A percentile compares a stretch with the other conserved stretches of the same genome.
Conservation (phyloP, 768 basidiomycete species). For the Leccinum rimulosum region DNA sequence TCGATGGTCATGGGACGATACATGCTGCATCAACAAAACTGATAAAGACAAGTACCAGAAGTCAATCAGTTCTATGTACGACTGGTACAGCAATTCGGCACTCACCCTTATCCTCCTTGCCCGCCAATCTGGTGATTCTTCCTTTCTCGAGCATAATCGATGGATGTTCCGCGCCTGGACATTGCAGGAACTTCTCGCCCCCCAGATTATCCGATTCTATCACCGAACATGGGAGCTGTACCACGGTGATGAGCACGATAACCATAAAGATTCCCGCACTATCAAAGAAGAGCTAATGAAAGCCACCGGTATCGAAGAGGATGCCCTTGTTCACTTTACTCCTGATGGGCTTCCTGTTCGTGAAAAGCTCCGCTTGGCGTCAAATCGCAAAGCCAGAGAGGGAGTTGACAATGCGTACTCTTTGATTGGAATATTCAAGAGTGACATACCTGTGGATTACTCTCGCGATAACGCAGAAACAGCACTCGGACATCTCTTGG, state of each 20-base stretch:
- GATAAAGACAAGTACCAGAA: not conserved
- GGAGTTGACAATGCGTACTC: conserved; percentile 12
- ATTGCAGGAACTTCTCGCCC: conserved; percentile 14
- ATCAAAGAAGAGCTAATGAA: conserved; percentile 1
- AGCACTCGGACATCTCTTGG: conserved; percentile 13
- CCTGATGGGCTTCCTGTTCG: conserved; percentile 5
- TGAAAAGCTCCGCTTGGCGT: conserved; percentile 13
- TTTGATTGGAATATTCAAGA: conserved; percentile 15
- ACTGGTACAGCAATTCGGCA: conserved; percentile 12
- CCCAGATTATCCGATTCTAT: conserved; percentile 14
- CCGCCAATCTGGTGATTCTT: not conserved
- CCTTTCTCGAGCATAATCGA: conserved; percentile 7
- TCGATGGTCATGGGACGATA: conserved; percentile 13
- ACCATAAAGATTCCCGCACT: conserved; percentile 6
- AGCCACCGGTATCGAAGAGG: not conserved
- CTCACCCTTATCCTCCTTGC: conserved; percentile 13
- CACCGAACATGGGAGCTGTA: conserved; percentile 5
- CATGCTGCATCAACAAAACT: conserved; percentile 9
- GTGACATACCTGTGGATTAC: conserved; percentile 7
- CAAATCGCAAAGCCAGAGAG: conserved; percentile 8
- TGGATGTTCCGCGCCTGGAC: conserved; percentile 21
- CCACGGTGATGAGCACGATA: not conserved
- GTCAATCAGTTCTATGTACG: conserved; percentile 13
- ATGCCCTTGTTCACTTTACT: conserved; percentile 1
- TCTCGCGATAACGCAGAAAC: not conserved